Evolutionary conservation across 768 basidiomycete species (phyloP), one percentile per base, ranked within the genome.

Genomic region (Lentinula sp.): DNA sequence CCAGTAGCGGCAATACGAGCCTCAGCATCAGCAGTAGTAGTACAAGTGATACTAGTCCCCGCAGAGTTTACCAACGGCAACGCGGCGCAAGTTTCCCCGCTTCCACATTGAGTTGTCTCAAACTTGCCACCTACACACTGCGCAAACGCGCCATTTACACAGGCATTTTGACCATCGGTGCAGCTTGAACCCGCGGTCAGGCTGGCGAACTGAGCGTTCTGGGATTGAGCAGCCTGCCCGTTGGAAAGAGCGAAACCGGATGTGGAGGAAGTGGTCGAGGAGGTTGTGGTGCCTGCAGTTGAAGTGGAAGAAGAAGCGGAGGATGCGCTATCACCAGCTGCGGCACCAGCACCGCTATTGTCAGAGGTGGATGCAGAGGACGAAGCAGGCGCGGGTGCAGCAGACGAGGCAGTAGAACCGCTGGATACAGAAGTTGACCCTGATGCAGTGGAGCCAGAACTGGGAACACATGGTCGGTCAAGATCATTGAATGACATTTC

Each of bases 121-220:
- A 75, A 77, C 49, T 67, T 65, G 42, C 81, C 82, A 35, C 66
- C 68, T 21, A 78, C 80, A 63, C 84, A 85, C 62, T 80, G 80
- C 4, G 82, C 82, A 43, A 85, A 79, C 7, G 70, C 61, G 35
- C 66, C 66, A 56, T 70, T 64, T 16, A 83, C 64, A 63, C 84
- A 85, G 1, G 80, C 82, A 23, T 74, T 64, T 28, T 76, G 70
- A n/a, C 80, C 78, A 50, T 63, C 66, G 2, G 69, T 71, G 69
- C 81, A 83, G 9, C 70, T n/a, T 23, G 79, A 75, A 59, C 49
- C 50, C 3, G 73, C 63, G 13, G 70, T 75, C 34, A 82, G 70
- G 4, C 69, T 65, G 45, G 70, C 69, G 67, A 82, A 82, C 57
- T 80, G 66, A 11, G 70, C 68, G 57, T 78, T 78, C 16, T 76